Percentiles rank a stretch among this genome's conserved stretches.
These are phyloP conservation scores for Martiniozyma asiatica DNA, from an alignment of 1,139 yeast genomes.

Conservation along the genomic window DNA sequence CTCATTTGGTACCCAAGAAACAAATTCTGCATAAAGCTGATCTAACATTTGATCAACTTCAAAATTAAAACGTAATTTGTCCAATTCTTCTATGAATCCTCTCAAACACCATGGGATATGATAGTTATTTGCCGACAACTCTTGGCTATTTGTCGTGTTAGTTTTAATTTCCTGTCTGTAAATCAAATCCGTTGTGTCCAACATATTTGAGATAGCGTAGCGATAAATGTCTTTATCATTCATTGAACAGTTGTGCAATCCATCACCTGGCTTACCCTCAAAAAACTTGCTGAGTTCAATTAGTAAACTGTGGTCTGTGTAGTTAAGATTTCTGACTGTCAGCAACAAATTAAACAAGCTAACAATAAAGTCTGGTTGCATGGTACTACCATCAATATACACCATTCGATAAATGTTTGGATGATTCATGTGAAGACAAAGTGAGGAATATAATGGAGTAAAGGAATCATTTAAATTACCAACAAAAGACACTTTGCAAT, in stretches of 20 bases:
- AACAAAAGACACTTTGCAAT: constrained; percentile 38
- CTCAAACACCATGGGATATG: constrained; percentile 50
- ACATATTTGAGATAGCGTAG: constrained; percentile 34
- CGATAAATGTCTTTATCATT: constrained; percentile 42
- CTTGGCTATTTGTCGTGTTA: constrained; percentile 33
- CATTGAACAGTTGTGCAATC: constrained; percentile 40
- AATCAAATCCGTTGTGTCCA: constrained; percentile 40
- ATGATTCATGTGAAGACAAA: constrained; percentile 34
- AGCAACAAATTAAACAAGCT: constrained; percentile 36
- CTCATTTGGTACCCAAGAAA: constrained; percentile 31
- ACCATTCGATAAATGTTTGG: constrained; percentile 41
- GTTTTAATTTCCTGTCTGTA: constrained; percentile 27
- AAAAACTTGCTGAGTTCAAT: constrained; percentile 39
- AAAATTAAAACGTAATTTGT: constrained; percentile 33
- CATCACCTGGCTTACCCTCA: constrained; percentile 37
- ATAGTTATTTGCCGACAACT: constrained; percentile 39
- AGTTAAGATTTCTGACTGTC: constrained; percentile 37
- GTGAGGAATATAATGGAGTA: constrained; percentile 33
- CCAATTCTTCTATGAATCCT: constrained; percentile 40
- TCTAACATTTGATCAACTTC: constrained; percentile 23
- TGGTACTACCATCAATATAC: constrained; percentile 25
- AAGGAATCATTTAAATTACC: constrained; percentile 37
- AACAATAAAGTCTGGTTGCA: constrained; percentile 35
- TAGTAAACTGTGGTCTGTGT: constrained; percentile 38
- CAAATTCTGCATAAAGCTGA: constrained; percentile 26